Percentiles rank a stretch among this genome's conserved stretches.
Conservation (phyloP, 768 basidiomycete genomes). For the Boletus bicolor region DNA sequence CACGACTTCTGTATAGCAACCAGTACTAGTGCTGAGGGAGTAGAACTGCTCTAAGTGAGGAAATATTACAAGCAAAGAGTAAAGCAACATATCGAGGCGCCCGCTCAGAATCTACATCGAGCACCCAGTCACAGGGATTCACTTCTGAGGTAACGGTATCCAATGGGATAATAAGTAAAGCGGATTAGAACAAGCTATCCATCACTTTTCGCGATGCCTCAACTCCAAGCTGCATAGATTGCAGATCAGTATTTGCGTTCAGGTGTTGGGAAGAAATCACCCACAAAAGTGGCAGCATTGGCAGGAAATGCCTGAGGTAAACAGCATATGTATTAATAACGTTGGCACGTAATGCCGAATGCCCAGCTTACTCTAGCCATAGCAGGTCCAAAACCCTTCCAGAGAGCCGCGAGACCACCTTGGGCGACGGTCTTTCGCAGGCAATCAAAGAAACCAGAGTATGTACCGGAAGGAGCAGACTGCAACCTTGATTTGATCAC, state of each 20-base stretch:
- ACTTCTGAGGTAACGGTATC: constrained; percentile 2
- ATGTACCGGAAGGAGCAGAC: constrained; percentile 96
- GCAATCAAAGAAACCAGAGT: constrained; percentile 91
- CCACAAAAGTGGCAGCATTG: constrained; percentile 90
- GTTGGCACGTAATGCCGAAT: not conserved
- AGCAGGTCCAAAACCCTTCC: constrained; percentile 97
- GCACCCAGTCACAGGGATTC: constrained; percentile 2
- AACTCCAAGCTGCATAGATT: constrained; percentile 69
- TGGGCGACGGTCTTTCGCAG: constrained; percentile 85
- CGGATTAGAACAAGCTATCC: constrained; percentile 56
- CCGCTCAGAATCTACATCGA: constrained; percentile 4
- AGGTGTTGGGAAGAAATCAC: constrained; percentile 29
- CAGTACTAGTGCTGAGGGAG: too few species aligned
- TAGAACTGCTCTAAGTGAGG: constrained; percentile 5
- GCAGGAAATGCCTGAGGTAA: constrained; percentile 85
- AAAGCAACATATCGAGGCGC: constrained; percentile 7
- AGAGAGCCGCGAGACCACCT: constrained; percentile 84
- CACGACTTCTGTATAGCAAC: constrained; percentile 1
- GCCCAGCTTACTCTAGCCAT: constrained; percentile 74
- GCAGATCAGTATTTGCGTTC: not conserved
- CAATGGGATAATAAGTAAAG: not conserved
- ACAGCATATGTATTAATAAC: not conserved
- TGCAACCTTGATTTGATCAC: constrained; percentile 95
- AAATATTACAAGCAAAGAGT: constrained; percentile 1
- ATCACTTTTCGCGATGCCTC: constrained; percentile 84